A percentile compares a stretch with the other conserved stretches of the same genome.
Evolutionary conservation across 2,329 filamentous ascomycete genomes (phyloP).

Genomic region (Ilyonectria sp.): DNA sequence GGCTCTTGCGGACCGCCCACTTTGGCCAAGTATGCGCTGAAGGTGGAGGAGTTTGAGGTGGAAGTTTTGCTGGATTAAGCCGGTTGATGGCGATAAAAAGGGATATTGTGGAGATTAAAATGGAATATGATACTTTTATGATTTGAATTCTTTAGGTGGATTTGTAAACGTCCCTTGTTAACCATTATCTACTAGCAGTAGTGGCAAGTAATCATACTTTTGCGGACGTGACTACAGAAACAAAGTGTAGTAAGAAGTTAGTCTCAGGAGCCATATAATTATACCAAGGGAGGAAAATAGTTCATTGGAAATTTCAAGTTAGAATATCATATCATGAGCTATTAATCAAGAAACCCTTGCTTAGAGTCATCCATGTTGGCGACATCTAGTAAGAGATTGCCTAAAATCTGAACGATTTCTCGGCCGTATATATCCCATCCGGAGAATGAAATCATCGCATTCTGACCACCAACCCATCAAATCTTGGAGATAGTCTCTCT

Average conservation of each 20-base stretch:
- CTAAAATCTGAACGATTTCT: not conserved
- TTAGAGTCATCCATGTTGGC: not conserved
- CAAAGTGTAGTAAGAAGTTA: no score
- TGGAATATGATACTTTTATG: not conserved
- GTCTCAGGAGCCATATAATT: not conserved
- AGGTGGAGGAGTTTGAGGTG: constrained; percentile 59
- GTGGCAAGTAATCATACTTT: no score
- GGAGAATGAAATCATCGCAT: no score
- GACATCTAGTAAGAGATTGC: not conserved
- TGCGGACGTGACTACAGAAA: no score
- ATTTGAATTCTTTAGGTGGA: not conserved
- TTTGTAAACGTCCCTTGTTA: not conserved
- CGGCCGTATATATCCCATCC: not conserved
- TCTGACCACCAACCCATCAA: not conserved
- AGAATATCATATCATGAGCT: not conserved
- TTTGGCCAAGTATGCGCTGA: constrained; percentile 63
- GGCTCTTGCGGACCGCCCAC: constrained; percentile 74
- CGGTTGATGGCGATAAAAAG: not conserved
- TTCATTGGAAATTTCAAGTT: not conserved
- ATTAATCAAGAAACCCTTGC: not conserved
- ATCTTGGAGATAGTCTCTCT: not conserved
- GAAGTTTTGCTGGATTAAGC: constrained; percentile 61
- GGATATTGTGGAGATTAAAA: no score
- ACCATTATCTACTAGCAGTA: no score
- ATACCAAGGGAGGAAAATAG: not conserved